Percentiles rank a stretch among this genome's conserved stretches.
Conservation (phyloP, 176 grass and related monocot genomes). For the Urochloa ruziziensis region DNA sequence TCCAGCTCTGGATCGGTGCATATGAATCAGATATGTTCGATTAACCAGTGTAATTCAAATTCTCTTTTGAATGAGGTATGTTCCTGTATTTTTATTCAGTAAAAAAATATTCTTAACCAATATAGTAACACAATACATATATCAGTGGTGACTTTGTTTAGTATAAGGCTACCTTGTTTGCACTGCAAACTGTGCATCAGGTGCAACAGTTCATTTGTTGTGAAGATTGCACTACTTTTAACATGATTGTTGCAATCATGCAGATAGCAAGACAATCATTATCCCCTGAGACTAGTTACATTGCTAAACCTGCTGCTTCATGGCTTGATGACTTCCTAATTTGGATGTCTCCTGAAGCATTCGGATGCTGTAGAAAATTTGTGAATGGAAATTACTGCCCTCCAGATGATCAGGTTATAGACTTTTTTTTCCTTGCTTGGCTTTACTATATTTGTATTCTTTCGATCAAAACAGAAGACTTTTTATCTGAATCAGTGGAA, state of each 20-base stretch:
- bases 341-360: conserved; percentile 98
- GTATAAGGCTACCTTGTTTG: background rate
- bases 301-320: conserved; percentile 94
- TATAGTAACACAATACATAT: conserved; percentile 20
- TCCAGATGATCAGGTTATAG: conserved; percentile 85
- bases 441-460: conserved; percentile 25
- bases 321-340: conserved; percentile 99
- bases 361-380: conserved; percentile 92
- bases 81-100: conserved; percentile 19
- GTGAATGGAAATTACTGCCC: conserved; percentile 87
- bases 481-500: conserved; percentile 13
- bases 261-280: conserved; percentile 90
- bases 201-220: conserved; percentile 17
- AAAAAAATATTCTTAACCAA: background rate
- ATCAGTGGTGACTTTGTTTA: conserved; percentile 12
- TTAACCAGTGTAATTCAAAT: conserved; percentile 84
- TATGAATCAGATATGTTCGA: conserved; percentile 95
- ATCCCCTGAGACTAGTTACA: conserved; percentile 70
- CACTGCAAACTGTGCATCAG: background rate
- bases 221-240: background rate
- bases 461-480: conserved; percentile 6
- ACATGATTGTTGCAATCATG: conserved; percentile 18
- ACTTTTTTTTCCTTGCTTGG: conserved; percentile 28
- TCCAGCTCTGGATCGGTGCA: conserved; percentile 72
- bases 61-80: conserved; percentile 96